phyloP scores from a whole-genome alignment of 164 flowering plant species.

The Echeveria elegans region DNA sequence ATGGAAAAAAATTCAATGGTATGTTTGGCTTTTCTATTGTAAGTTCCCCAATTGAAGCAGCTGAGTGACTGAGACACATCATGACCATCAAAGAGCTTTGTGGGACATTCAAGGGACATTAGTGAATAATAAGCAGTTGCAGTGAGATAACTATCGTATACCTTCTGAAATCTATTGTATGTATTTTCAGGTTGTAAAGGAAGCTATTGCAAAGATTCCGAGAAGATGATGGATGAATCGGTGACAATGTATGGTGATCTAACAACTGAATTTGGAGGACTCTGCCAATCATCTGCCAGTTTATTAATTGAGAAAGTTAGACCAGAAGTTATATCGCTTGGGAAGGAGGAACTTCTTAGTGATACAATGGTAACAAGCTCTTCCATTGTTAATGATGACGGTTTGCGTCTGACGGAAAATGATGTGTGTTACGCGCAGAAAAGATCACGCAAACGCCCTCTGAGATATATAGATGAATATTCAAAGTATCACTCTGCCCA shows the following conservation, averaged over 20 bases:
- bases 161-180: constrained; percentile 15
- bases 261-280: neutral
- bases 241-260: neutral
- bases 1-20: constrained; percentile 15
- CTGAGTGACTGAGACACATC: constrained; percentile 15
- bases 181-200: constrained; percentile 9
- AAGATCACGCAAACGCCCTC: constrained; percentile 45
- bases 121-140: too few species aligned
- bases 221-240: neutral
- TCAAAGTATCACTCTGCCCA: constrained; percentile 21
- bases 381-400: constrained; percentile 13
- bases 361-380: constrained; percentile 11
- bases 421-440: constrained; percentile 22
- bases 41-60: constrained; percentile 14
- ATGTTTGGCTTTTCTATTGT: constrained; percentile 14
- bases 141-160: constrained; percentile 11
- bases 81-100: constrained; percentile 28
- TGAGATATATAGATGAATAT: constrained; percentile 51
- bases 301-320: neutral
- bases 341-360: neutral
- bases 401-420: constrained; percentile 6
- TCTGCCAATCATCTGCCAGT: neutral
- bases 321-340: neutral
- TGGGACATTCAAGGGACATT: too few species aligned
- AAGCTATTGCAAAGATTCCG: neutral